Evolutionary conservation across 2,329 filamentous ascomycete species (phyloP).

Genomic region (Pseudocercospora musae): DNA sequence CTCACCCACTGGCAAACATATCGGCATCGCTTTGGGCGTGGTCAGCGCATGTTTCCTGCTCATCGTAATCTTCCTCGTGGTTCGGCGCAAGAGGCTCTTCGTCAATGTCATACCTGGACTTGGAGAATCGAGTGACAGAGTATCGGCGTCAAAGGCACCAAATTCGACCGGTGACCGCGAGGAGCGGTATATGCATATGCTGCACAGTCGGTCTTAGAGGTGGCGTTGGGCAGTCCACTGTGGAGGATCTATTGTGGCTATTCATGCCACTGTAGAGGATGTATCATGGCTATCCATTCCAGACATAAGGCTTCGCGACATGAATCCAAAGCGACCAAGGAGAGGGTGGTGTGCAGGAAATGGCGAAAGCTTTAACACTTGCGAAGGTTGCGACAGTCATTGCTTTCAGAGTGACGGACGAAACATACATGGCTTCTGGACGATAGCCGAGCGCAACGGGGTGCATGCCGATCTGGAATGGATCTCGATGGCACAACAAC

Average conservation of each 20-base stretch:
- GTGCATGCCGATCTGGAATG: not conserved
- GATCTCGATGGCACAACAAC: not conserved
- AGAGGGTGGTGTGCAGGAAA: too few species aligned
- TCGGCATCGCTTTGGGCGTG: constrained; percentile 8
- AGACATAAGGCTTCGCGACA: not conserved
- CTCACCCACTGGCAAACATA: not conserved
- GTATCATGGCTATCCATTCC: not conserved
- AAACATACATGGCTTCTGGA: not conserved
- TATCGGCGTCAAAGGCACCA: not conserved
- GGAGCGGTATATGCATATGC: not conserved
- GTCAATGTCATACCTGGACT: constrained; percentile 5
- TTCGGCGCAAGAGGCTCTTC: constrained; percentile 5
- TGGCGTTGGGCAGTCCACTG: not conserved
- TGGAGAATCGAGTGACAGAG: not conserved
- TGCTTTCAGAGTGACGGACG: not conserved
- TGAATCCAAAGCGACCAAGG: too few species aligned
- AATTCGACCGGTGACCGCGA: not conserved
- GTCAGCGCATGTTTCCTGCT: constrained; percentile 4
- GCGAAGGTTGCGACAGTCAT: not conserved
- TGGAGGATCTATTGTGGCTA: not conserved
- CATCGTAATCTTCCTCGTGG: constrained; percentile 3
- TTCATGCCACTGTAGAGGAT: not conserved
- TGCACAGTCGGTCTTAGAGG: not conserved
- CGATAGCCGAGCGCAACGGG: not conserved
- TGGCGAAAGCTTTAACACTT: too few species aligned